Base-by-base conservation (phyloP, 2,329 filamentous ascomycete species). In the Fusarium sp. region DNA sequence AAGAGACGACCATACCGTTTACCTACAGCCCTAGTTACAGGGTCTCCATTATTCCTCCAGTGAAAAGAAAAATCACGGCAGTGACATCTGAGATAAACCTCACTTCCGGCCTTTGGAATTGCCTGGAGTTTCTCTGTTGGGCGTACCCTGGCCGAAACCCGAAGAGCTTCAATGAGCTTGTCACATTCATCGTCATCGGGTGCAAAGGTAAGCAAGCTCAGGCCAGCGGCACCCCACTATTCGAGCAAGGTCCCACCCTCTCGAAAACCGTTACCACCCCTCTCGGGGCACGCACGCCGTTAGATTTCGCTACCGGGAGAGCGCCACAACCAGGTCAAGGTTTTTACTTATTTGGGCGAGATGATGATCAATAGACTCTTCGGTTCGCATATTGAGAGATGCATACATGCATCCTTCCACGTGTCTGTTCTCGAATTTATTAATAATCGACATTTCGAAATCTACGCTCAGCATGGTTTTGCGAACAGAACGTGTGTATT, bases 241-340 rank as follows among this genome's bases (percentile, higher is more conserved):
- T 51, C 25, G 28, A 25, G 30, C n/a, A 51, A 53, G n/a, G 46
- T 30, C 58, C 67, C 67, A 57, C 62, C 55, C 56, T 49, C 54
- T 59, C 40, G 32, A 71, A 70, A 70, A 70, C 68, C 59, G 67
- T 59, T 69, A 63, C 62, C 62, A 62, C 57, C 46, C 65, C 55
- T 59, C 53, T 62, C 27, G 34, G 21, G 46, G 8, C 41, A 34
- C 37, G 11, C 47, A 25, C 49, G 32, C 58, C 67, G 66, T 70
- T 70, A 54, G 63, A 66, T 61, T 66, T 50, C 34, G 54, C 59
- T 66, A 65, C 67, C 50, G 62, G 62, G 46, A 69, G 45, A 55
- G 53, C 63, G 68, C 68, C 68, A 71, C 66, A 54, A 56, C 54
- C 46, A 68, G 54, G 67, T 56, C 67, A 59, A 67, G 62, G 62